Conservation (phyloP, 2,329 filamentous ascomycete species). For the Ophiocordyceps sinensis region DNA sequence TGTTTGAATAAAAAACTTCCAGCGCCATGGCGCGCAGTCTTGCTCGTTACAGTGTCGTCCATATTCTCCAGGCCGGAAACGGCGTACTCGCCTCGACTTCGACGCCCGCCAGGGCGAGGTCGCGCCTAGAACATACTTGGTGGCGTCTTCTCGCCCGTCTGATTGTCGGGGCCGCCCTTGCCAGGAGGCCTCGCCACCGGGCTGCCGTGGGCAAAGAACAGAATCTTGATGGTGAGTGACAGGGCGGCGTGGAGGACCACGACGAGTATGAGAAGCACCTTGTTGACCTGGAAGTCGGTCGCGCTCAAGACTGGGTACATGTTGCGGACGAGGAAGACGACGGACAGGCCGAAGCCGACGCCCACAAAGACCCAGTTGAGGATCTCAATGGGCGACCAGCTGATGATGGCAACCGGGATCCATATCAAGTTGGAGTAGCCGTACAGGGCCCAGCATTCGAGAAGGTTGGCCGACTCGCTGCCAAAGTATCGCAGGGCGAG, state of each 20-base stretch:
- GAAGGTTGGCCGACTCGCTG: conserved; percentile 78
- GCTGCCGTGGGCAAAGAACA: conserved; percentile 83
- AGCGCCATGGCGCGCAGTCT: too few species aligned
- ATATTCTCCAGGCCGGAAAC: too few species aligned
- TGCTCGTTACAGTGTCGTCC: too few species aligned
- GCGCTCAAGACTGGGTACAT: conserved; percentile 84
- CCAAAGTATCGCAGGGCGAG: conserved; percentile 88
- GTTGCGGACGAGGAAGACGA: conserved; percentile 72
- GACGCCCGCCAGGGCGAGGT: background rate
- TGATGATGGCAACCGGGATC: conserved; percentile 86
- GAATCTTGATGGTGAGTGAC: conserved; percentile 83
- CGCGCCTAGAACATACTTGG: conserved; percentile 7
- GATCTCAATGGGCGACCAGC: conserved; percentile 72
- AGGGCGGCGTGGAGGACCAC: conserved; percentile 78
- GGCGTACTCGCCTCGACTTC: background rate
- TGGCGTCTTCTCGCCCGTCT: conserved; percentile 9
- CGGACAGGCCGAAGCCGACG: conserved; percentile 70
- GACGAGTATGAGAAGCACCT: conserved; percentile 72
- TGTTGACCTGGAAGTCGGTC: conserved; percentile 83
- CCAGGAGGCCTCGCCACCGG: conserved; percentile 24
- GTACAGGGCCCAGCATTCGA: conserved; percentile 93
- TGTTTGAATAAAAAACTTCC: too few species aligned
- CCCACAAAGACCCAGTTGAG: conserved; percentile 92
- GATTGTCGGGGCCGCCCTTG: conserved; percentile 9
- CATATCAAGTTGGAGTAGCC: conserved; percentile 95